Percentiles rank a stretch among this genome's conserved stretches.
Evolutionary conservation across 2,329 filamentous ascomycete species (phyloP).

Genomic region (Cladophialophora carrionii): DNA sequence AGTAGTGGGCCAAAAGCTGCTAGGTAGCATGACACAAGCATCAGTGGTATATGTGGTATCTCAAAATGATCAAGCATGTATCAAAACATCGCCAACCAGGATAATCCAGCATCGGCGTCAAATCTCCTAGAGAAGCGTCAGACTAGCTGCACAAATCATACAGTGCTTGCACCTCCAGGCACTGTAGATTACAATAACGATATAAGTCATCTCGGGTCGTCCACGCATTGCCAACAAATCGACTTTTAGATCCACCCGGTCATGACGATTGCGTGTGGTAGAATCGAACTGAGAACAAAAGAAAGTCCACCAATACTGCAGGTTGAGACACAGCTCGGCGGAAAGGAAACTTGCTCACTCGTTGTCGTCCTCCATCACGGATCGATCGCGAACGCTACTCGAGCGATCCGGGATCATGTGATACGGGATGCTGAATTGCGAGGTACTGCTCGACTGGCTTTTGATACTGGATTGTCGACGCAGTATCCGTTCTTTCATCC

Average conservation of each 20-base stretch:
- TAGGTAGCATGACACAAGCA: neutral
- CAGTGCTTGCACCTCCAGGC: neutral
- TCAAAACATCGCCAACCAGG: neutral
- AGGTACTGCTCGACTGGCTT: conserved; percentile 30
- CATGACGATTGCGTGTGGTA: conserved; percentile 2
- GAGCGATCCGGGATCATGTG: conserved; percentile 37
- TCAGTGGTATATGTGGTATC: conserved; percentile 17
- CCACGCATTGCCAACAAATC: conserved; percentile 13
- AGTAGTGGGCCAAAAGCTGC: neutral
- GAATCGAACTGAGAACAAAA: neutral
- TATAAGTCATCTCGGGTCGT: conserved; percentile 14
- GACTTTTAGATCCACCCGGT: conserved; percentile 1
- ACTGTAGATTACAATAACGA: conserved; percentile 2
- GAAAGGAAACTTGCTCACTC: neutral
- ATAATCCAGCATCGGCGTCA: neutral
- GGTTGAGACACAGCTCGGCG: neutral
- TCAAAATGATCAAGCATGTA: conserved; percentile 2
- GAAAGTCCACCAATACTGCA: neutral
- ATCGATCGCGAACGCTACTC: conserved; percentile 33
- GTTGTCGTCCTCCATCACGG: conserved; percentile 26
- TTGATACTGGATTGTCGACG: conserved; percentile 25
- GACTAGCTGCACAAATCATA: neutral
- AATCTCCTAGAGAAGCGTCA: neutral
- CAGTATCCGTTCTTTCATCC: conserved; percentile 22
- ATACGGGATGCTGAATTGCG: conserved; percentile 34